Conservation (phyloP, 2,329 filamentous ascomycete genomes). For the Sporothrix dimorphospora region DNA sequence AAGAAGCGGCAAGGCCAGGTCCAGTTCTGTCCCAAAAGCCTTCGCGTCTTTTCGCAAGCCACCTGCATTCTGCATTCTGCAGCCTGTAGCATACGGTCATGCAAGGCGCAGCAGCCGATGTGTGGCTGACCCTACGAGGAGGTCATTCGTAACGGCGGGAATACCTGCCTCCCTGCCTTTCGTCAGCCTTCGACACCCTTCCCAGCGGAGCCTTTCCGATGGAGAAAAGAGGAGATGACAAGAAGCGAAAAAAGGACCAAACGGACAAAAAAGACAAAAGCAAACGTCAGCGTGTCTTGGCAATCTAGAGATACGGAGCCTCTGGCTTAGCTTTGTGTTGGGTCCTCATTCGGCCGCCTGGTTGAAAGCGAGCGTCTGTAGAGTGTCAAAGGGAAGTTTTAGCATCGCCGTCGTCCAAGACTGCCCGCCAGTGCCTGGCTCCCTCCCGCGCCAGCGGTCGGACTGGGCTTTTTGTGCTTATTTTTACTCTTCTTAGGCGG, state of each 20-base stretch:
- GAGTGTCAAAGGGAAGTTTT: background rate
- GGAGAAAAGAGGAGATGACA: background rate
- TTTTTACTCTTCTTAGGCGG: constrained; percentile 4
- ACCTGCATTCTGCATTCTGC: background rate
- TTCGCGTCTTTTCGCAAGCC: background rate
- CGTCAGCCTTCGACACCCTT: background rate
- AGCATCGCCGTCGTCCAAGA: background rate
- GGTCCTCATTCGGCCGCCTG: background rate
- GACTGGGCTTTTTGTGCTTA: background rate
- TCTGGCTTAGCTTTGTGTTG: background rate
- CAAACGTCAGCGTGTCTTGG: constrained; percentile 19
- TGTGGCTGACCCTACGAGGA: background rate
- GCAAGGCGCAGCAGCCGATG: constrained; percentile 12
- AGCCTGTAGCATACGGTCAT: background rate
- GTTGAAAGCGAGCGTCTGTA: background rate
- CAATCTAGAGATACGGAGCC: background rate
- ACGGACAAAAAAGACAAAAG: background rate
- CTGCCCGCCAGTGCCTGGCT: background rate
- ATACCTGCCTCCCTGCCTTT: background rate
- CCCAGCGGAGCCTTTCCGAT: background rate
- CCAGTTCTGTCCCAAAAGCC: no score
- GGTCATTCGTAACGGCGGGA: background rate
- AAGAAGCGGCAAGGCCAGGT: background rate
- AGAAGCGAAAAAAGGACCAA: no score
- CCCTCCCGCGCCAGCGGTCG: background rate